Percentiles rank a stretch among this genome's conserved stretches.
These are phyloP conservation scores for Fusarium hostae DNA, from an alignment of 2,329 filamentous ascomycete species.

Conservation along the genomic window DNA sequence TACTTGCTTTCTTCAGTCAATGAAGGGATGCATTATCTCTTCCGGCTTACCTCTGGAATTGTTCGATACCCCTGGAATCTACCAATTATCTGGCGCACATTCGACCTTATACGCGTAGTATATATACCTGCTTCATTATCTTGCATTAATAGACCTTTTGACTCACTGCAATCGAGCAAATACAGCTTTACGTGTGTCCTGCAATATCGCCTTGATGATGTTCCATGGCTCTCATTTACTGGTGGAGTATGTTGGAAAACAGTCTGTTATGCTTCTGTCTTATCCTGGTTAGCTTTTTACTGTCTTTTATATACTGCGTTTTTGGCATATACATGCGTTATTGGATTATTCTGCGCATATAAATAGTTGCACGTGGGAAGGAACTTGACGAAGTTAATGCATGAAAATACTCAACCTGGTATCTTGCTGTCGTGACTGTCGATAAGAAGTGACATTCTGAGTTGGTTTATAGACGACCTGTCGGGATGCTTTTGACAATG, in stretches of 20 bases:
- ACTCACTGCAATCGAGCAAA: conserved; percentile 8
- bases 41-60: conserved; percentile 26
- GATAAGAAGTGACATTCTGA: neutral
- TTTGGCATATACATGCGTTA: neutral
- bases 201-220: conserved; percentile 8
- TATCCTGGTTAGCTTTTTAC: conserved; percentile 10
- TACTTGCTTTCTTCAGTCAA: conserved; percentile 35
- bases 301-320: conserved; percentile 22
- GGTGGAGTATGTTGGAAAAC: conserved; percentile 13
- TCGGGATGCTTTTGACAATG: neutral
- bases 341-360: conserved; percentile 27
- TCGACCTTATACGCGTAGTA: conserved; percentile 4
- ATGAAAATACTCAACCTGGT: neutral
- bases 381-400: conserved; percentile 35
- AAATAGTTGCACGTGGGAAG: conserved; percentile 29
- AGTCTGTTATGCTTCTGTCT: conserved; percentile 15
- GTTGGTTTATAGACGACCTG: neutral
- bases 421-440: neutral
- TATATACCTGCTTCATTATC: conserved; percentile 21
- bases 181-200: conserved; percentile 1
- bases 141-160: conserved; percentile 22
- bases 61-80: conserved; percentile 40
- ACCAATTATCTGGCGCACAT: conserved; percentile 29
- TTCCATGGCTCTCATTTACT: conserved; percentile 14
- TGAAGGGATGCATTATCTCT: conserved; percentile 34